A percentile compares a stretch with the other conserved stretches of the same genome.
These are phyloP conservation scores for Hibiscus mutabilis DNA, from an alignment of 345 rosid genomes.

Conservation along the genomic window DNA sequence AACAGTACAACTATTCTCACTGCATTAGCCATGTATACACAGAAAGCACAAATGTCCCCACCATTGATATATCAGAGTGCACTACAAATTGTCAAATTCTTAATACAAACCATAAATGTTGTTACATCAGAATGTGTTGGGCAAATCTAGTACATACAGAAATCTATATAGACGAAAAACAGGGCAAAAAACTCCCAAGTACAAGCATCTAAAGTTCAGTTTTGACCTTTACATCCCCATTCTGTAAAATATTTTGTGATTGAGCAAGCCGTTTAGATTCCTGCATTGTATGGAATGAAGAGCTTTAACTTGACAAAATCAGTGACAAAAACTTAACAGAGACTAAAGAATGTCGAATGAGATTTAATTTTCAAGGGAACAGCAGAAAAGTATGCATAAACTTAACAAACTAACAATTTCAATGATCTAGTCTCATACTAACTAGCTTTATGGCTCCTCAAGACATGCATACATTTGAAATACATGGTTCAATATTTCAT, in stretches of 20 bases:
- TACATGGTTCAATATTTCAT: neutral
- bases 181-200: neutral
- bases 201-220: slow-evolving; percentile 35
- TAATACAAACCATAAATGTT: slow-evolving; percentile 3
- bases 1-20: neutral
- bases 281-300: slow-evolving; percentile 30
- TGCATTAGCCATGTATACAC: neutral
- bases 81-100: neutral
- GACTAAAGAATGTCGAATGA: neutral
- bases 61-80: slow-evolving; percentile 6
- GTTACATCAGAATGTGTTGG: neutral
- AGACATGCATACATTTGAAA: neutral
- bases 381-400: neutral
- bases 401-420: neutral
- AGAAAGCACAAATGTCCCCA: neutral
- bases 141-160: slow-evolving; percentile 1
- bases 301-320: neutral
- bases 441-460: neutral
- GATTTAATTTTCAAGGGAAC: neutral
- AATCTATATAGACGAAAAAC: neutral
- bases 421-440: neutral
- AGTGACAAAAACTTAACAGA: neutral
- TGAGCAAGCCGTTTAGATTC: slow-evolving; percentile 74
- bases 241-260: slow-evolving; percentile 63
- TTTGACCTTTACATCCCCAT: slow-evolving; percentile 83